Percentiles rank a stretch among this genome's conserved stretches.
phyloP scores from a whole-genome alignment of 2,329 filamentous ascomycete genomes.

The Sclerotinia borealis region DNA sequence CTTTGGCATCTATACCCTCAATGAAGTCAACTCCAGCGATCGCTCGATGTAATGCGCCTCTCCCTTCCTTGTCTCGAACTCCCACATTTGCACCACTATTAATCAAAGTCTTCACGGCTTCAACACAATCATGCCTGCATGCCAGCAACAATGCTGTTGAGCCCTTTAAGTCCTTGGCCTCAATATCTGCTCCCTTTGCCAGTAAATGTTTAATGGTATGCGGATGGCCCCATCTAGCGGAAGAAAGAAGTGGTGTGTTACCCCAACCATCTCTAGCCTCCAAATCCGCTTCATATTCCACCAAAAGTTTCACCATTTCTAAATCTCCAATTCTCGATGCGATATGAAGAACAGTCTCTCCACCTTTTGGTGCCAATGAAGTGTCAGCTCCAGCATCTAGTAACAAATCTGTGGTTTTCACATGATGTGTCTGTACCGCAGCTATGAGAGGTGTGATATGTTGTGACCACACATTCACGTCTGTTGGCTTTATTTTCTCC shows the following conservation, averaged over 20 bases:
- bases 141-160: constrained; percentile 18
- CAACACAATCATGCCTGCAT: constrained; percentile 16
- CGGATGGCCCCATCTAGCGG: constrained; percentile 16
- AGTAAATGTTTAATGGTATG: constrained; percentile 13
- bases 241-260: constrained; percentile 18
- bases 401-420: constrained; percentile 17
- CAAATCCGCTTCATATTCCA: constrained; percentile 15
- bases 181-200: constrained; percentile 14
- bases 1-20: constrained; percentile 8
- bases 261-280: constrained; percentile 14
- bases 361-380: constrained; percentile 13
- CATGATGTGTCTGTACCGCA: constrained; percentile 18
- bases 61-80: constrained; percentile 18
- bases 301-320: constrained; percentile 14
- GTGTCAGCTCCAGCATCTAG: constrained; percentile 20
- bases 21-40: constrained; percentile 17
- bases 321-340: constrained; percentile 17
- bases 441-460: constrained; percentile 19
- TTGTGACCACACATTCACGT: constrained; percentile 16
- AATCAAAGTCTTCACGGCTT: constrained; percentile 14
- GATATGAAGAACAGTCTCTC: constrained; percentile 14
- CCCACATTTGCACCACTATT: constrained; percentile 15
- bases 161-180: constrained; percentile 17
- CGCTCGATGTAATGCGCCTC: constrained; percentile 18
- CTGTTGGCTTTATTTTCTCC: not conserved